These are phyloP conservation scores for Fraxinus albicans DNA, from an alignment of 305 asterid species.

Conservation along the genomic window DNA sequence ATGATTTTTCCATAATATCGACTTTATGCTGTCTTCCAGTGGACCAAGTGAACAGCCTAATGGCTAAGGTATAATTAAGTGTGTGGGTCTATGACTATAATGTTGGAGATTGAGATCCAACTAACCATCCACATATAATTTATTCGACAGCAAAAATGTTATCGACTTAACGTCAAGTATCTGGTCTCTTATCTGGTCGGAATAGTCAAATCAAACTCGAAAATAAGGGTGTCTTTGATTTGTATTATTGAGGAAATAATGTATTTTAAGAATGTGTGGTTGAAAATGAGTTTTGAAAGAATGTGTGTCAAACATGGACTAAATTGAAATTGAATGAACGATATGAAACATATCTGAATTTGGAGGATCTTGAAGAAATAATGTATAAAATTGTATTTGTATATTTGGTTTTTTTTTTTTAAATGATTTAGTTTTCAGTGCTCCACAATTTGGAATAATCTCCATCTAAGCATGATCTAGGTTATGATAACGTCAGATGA, in stretches of 20 bases:
- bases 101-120: not conserved
- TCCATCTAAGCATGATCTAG: not conserved
- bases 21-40: not conserved
- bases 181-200: not conserved
- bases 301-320: too few relatives aligned
- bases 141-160: not conserved
- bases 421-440: not conserved
- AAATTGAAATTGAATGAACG: not conserved
- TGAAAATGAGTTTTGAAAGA: too few relatives aligned
- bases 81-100: not conserved
- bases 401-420: not conserved
- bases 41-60: not conserved
- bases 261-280: too few relatives aligned
- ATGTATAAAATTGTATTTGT: too few relatives aligned
- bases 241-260: too few relatives aligned
- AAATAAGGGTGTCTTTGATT: not conserved
- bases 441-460: not conserved
- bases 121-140: not conserved
- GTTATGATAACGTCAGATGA: not conserved
- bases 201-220: not conserved
- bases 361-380: not conserved
- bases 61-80: not conserved
- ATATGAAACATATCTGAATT: not conserved
- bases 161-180: not conserved
- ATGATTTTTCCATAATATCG: not conserved